These are phyloP conservation scores for Dactylellina leptospora DNA, from an alignment of 2,329 filamentous ascomycete species.

Conservation along the genomic window DNA sequence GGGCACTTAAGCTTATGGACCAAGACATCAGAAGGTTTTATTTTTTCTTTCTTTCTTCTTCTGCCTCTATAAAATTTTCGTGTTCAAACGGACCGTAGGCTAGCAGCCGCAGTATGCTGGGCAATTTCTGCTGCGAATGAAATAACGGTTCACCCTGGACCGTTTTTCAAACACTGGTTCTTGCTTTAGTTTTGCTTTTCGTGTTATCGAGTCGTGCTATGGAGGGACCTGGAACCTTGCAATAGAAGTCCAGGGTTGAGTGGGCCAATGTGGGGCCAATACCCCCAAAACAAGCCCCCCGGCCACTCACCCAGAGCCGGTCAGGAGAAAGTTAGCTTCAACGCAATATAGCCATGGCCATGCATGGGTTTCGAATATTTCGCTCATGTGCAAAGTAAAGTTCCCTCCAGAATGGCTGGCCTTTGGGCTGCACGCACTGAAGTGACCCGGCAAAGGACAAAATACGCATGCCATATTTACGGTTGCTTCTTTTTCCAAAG, in stretches of 20 bases:
- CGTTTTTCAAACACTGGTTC: constrained; percentile 18
- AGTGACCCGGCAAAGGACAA: constrained; percentile 4
- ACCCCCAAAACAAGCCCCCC: constrained; percentile 45
- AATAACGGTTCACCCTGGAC: constrained; percentile 42
- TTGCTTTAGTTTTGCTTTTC: constrained; percentile 12
- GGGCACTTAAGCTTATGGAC: constrained; percentile 19
- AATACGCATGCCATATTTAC: constrained; percentile 7
- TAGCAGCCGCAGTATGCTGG: constrained; percentile 24
- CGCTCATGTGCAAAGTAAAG: constrained; percentile 20
- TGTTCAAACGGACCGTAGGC: constrained; percentile 32
- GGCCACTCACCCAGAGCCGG: constrained; percentile 27
- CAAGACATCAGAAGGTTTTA: constrained; percentile 4
- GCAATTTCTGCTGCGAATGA: constrained; percentile 33
- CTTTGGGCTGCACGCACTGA: constrained; percentile 19
- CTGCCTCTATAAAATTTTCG: constrained; percentile 5
- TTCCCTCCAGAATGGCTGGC: too few species aligned
- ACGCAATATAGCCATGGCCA: constrained; percentile 17
- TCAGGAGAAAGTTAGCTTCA: constrained; percentile 53
- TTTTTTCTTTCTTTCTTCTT: constrained; percentile 18
- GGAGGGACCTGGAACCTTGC: constrained; percentile 3
- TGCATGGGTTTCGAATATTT: constrained; percentile 42
- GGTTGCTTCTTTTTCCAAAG: not conserved
- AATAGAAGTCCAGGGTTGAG: constrained; percentile 12
- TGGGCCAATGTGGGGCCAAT: constrained; percentile 29
- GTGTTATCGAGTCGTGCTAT: constrained; percentile 15